Percentiles rank a stretch among this genome's conserved stretches.
Conservation (phyloP, 805 yeast genomes). For the Candida caryicola region DNA sequence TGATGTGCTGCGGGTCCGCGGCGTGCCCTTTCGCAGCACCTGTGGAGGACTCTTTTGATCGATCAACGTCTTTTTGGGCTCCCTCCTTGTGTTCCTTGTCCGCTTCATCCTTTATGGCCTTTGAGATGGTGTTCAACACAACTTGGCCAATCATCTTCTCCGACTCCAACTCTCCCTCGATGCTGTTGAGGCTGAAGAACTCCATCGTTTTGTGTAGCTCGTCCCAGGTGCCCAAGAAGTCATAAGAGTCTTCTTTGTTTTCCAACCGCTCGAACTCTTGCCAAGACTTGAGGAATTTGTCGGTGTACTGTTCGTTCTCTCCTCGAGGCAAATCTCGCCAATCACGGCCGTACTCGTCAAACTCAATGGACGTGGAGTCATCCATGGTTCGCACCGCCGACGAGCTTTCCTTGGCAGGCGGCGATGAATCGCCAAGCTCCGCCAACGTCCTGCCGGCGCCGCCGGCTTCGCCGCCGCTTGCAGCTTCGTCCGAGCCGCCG, state of each 20-base stretch:
- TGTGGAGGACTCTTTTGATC: background rate
- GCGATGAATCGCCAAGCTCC: no score
- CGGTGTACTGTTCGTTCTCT: conserved; percentile 36
- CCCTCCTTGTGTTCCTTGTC: conserved; percentile 2
- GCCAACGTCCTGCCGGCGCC: background rate
- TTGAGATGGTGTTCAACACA: conserved; percentile 50
- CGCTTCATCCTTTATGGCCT: conserved; percentile 46
- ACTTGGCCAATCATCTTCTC: conserved; percentile 34
- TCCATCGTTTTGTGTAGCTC: conserved; percentile 23
- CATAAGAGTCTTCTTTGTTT: conserved; percentile 20
- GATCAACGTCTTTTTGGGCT: conserved; percentile 4
- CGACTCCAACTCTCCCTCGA: conserved; percentile 24
- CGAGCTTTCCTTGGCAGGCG: conserved; percentile 7
- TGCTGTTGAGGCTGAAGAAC: conserved; percentile 21
- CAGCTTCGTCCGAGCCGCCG: no score
- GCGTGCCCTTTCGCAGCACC: background rate
- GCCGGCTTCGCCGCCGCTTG: conserved; percentile 8
- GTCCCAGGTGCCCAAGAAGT: conserved; percentile 26
- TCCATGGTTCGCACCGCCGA: conserved; percentile 18
- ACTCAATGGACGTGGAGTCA: conserved; percentile 33
- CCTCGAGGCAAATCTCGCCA: conserved; percentile 74
- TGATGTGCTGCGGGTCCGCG: conserved; percentile 16
- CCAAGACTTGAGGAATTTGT: conserved; percentile 17
- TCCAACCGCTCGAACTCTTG: conserved; percentile 15
- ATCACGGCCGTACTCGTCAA: conserved; percentile 61